Percentiles rank a stretch among this genome's conserved stretches.
phyloP scores from a whole-genome alignment of 148 eudicot genomes.

The Rhododendron simsii region DNA sequence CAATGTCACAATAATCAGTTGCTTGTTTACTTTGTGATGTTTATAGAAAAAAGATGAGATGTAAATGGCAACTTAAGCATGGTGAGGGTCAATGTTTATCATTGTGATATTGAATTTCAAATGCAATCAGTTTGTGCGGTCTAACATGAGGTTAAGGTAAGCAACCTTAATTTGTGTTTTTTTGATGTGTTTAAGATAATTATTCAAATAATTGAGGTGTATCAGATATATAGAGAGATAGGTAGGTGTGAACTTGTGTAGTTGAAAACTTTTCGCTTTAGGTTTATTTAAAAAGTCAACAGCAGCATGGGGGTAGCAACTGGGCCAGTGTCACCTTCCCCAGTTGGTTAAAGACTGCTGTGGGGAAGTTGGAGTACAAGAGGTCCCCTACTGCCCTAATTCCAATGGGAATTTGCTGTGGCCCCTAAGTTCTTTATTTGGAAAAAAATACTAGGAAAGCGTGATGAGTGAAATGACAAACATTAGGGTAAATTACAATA shows the following conservation, averaged over 20 bases:
- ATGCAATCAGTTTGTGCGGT: not conserved
- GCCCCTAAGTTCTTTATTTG: not conserved
- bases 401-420: not conserved
- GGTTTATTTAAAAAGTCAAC: not conserved
- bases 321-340: not conserved
- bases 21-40: not conserved
- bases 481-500: too few species aligned
- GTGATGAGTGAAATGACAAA: not conserved
- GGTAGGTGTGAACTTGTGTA: not conserved
- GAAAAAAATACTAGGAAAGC: not conserved
- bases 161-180: not conserved
- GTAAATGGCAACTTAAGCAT: not conserved
- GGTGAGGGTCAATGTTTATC: not conserved
- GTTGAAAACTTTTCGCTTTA: not conserved
- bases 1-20: not conserved
- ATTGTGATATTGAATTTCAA: not conserved
- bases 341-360: not conserved
- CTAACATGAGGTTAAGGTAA: not conserved
- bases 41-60: not conserved
- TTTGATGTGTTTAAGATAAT: not conserved
- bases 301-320: not conserved
- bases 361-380: not conserved
- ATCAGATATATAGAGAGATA: not conserved
- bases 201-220: not conserved
- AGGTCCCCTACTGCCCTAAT: not conserved